Conservation (phyloP, 2,329 filamentous ascomycete genomes). For the Plenodomus tracheiphilus region DNA sequence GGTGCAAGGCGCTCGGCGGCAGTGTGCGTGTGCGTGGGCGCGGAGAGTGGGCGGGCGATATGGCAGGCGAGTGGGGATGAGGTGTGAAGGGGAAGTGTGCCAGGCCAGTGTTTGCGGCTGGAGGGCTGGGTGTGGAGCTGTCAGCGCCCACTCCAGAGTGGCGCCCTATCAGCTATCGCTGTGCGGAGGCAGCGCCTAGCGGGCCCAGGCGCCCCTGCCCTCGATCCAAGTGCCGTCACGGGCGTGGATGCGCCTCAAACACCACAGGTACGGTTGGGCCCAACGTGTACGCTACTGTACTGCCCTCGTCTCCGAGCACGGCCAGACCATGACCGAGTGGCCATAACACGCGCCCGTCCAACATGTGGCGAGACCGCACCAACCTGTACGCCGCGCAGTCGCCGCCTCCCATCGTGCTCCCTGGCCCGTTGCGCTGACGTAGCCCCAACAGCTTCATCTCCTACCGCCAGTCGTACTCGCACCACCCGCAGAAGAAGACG, state of each 20-base stretch:
- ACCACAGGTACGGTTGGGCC: too few species aligned
- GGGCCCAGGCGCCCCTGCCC: slow-evolving; percentile 7
- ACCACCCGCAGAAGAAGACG: slow-evolving; percentile 88
- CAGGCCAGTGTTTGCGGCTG: slow-evolving; percentile 34
- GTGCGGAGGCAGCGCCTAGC: slow-evolving; percentile 19
- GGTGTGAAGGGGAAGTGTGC: slow-evolving; percentile 19
- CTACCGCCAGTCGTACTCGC: slow-evolving; percentile 97
- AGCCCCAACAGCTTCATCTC: slow-evolving; percentile 79
- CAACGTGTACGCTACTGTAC: too few species aligned
- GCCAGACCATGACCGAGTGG: slow-evolving; percentile 39
- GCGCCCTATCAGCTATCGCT: slow-evolving; percentile 16
- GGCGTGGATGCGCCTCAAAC: too few species aligned
- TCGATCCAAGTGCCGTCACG: background rate
- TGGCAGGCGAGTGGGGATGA: slow-evolving; percentile 9
- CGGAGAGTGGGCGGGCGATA: background rate
- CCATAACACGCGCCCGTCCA: slow-evolving; percentile 30
- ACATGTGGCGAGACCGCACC: slow-evolving; percentile 98
- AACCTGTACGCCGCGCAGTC: slow-evolving; percentile 72
- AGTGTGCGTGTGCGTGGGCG: background rate
- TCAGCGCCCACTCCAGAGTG: slow-evolving; percentile 22
- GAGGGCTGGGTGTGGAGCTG: slow-evolving; percentile 27
- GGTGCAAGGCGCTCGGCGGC: slow-evolving; percentile 7
- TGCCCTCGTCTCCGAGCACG: too few species aligned
- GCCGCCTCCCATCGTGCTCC: slow-evolving; percentile 2
- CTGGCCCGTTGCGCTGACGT: slow-evolving; percentile 36